Percentiles rank a stretch among this genome's conserved stretches.
Evolutionary conservation across 176 grass and related monocot species (phyloP).

Genomic region (Rhynchospora pubera): DNA sequence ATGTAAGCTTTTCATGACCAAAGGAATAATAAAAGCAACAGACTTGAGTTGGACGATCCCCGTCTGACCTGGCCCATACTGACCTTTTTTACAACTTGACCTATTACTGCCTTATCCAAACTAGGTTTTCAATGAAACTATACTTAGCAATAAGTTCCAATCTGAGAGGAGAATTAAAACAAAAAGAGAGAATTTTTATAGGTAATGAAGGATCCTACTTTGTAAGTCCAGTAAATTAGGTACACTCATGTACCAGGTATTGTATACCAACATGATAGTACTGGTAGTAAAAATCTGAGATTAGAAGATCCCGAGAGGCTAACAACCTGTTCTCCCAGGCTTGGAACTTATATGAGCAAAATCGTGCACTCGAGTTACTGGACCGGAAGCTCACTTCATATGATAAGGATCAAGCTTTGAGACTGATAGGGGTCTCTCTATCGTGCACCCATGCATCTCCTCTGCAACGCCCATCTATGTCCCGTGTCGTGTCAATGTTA

Average conservation of each 20-base stretch:
- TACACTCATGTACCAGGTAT: not conserved
- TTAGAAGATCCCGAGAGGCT: too few relatives aligned
- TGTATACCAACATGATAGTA: not conserved
- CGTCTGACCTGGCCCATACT: not conserved
- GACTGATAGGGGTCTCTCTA: constrained; percentile 47
- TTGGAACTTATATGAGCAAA: constrained; percentile 57
- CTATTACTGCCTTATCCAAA: not conserved
- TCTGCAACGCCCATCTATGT: constrained; percentile 50
- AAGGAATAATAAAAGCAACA: not conserved
- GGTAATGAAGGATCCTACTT: not conserved
- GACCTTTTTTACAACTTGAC: not conserved
- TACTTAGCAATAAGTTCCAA: not conserved
- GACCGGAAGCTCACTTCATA: constrained; percentile 36
- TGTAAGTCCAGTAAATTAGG: too few relatives aligned
- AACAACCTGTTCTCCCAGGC: constrained; percentile 28
- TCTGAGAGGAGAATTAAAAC: not conserved
- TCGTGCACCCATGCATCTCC: constrained; percentile 54
- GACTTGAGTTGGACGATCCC: not conserved
- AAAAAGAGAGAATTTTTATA: not conserved
- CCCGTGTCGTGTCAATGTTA: constrained; percentile 51
- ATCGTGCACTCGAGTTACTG: constrained; percentile 37
- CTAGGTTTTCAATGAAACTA: not conserved
- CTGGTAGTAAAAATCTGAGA: too few relatives aligned
- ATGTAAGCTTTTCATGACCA: not conserved
- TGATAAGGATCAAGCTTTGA: constrained; percentile 34